Percentiles rank a stretch among this genome's conserved stretches.
phyloP scores from a whole-genome alignment of 257 asterid genomes.

The Catharanthus roseus region DNA sequence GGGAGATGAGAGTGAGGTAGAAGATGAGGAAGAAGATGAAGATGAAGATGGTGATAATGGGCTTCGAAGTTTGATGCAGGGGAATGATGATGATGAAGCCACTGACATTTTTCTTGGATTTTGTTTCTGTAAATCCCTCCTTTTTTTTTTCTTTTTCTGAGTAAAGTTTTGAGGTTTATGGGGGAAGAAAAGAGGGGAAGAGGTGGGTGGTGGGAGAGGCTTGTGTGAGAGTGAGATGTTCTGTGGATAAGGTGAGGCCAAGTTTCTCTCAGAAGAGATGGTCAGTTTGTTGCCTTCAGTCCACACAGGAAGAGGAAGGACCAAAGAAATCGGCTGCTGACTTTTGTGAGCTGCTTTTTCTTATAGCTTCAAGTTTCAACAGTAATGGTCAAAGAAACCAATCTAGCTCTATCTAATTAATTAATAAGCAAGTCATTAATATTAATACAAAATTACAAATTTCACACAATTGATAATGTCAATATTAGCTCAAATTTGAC shows the following conservation, averaged over 20 bases:
- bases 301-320: slow-evolving; percentile 1
- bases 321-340: not conserved
- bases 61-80: slow-evolving; percentile 25
- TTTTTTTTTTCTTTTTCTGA: not conserved
- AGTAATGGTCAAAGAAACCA: not conserved
- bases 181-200: not conserved
- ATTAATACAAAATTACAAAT: no score
- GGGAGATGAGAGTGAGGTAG: slow-evolving; percentile 38
- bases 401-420: no score
- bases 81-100: slow-evolving; percentile 49
- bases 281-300: not conserved
- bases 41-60: slow-evolving; percentile 20
- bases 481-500: no score
- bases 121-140: slow-evolving; percentile 3
- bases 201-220: slow-evolving; percentile 13
- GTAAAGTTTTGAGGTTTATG: not conserved
- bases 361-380: not conserved
- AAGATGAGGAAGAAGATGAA: slow-evolving; percentile 38
- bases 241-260: slow-evolving; percentile 40
- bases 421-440: no score
- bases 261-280: slow-evolving; percentile 11
- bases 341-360: not conserved
- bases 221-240: slow-evolving; percentile 10
- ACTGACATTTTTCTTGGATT: slow-evolving; percentile 30
- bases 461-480: no score